A percentile compares a stretch with the other conserved stretches of the same genome.
These are phyloP conservation scores for Holtermanniella nyarrowii DNA, from an alignment of 768 basidiomycete genomes.

Conservation along the genomic window DNA sequence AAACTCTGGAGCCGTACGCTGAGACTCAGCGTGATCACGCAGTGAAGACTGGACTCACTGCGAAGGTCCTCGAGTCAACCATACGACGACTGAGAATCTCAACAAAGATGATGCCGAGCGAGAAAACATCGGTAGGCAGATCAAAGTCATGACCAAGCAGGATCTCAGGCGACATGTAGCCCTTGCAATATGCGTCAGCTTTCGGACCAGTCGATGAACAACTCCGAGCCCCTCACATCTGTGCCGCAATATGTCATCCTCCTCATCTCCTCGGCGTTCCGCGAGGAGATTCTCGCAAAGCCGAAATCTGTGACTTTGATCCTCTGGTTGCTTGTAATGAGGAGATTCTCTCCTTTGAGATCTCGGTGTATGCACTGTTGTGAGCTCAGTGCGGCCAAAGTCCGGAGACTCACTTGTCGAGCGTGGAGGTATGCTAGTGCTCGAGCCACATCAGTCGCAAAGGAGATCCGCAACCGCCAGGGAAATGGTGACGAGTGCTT, in stretches of 20 bases:
- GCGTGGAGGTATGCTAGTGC: constrained; percentile 97
- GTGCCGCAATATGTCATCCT: constrained; percentile 44
- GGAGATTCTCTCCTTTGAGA: constrained; percentile 92
- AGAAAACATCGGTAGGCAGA: constrained; percentile 88
- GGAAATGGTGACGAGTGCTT: constrained; percentile 60
- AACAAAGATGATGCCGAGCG: constrained; percentile 63
- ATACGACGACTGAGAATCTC: constrained; percentile 76
- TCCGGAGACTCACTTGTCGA: constrained; percentile 47
- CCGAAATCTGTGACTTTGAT: constrained; percentile 99
- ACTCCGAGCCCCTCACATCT: constrained; percentile 62
- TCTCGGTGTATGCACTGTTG: constrained; percentile 51
- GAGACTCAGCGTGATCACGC: constrained; percentile 45
- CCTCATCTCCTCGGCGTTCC: constrained; percentile 70
- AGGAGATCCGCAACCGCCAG: constrained; percentile 86
- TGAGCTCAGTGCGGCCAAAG: background rate
- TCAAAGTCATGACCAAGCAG: constrained; percentile 83
- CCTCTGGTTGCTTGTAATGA: constrained; percentile 87
- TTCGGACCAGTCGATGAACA: too few relatives aligned
- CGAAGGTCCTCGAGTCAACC: constrained; percentile 61
- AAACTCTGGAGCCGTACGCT: constrained; percentile 69
- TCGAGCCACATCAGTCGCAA: constrained; percentile 86
- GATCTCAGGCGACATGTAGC: constrained; percentile 97
- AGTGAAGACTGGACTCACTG: constrained; percentile 17
- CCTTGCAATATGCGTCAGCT: constrained; percentile 29
- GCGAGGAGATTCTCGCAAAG: constrained; percentile 85